A percentile compares a stretch with the other conserved stretches of the same genome.
These are phyloP conservation scores for Lyophyllum atratum DNA, from an alignment of 768 basidiomycete species.

Conservation along the genomic window DNA sequence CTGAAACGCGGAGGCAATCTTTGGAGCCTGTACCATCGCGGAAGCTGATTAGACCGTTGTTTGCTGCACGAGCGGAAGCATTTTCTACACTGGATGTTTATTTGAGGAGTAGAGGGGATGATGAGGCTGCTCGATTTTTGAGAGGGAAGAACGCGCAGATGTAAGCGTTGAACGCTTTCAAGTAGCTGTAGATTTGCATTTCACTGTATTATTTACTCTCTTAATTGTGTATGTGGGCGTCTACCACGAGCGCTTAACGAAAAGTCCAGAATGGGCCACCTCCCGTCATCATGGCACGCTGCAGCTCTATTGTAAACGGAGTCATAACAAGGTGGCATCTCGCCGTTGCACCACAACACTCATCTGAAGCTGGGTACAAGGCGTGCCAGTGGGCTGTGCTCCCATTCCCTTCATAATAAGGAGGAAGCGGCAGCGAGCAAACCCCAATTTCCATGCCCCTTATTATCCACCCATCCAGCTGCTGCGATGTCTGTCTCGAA, in stretches of 20 bases:
- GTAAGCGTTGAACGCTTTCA: not conserved
- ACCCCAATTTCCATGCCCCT: conserved; percentile 32
- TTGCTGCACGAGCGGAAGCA: conserved; percentile 33
- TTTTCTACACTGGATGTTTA: conserved; percentile 21
- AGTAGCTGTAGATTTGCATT: not conserved
- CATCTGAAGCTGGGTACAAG: no score
- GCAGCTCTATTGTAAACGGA: no score
- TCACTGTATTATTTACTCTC: not conserved
- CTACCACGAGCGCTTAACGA: no score
- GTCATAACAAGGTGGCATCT: no score
- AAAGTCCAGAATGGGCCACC: no score
- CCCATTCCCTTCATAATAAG: no score
- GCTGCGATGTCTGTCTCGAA: conserved; percentile 78
- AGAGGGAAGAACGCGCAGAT: conserved; percentile 22
- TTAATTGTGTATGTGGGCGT: no score
- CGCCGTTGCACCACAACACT: no score
- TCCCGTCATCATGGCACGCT: no score
- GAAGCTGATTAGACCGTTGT: conserved; percentile 30
- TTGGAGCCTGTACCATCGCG: conserved; percentile 17
- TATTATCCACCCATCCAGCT: conserved; percentile 68
- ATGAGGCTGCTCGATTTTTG: conserved; percentile 19
- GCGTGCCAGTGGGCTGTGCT: no score
- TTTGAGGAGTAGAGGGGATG: conserved; percentile 17
- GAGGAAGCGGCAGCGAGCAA: no score
- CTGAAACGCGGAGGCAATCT: not conserved